These are phyloP conservation scores for Trichomonas gallinae DNA, from an alignment of 208 protist species.

Conservation along the genomic window DNA sequence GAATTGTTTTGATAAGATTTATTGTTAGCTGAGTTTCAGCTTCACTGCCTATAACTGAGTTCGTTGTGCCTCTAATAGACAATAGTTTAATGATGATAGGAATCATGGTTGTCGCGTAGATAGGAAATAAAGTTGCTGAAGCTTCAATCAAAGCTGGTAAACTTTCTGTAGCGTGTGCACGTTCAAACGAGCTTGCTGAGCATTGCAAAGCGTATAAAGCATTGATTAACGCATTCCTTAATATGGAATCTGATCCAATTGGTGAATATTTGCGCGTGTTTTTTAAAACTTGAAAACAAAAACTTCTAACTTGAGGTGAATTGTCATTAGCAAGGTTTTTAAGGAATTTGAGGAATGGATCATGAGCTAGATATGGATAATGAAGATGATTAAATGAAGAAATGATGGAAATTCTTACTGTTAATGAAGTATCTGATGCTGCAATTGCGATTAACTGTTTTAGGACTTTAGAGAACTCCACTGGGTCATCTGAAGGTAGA, in stretches of 20 bases:
- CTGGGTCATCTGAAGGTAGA: not conserved
- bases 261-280: not conserved
- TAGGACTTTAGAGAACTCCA: not conserved
- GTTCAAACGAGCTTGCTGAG: not conserved
- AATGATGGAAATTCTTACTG: not conserved
- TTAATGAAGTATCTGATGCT: not conserved
- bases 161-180: not conserved
- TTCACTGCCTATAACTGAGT: not conserved
- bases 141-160: not conserved
- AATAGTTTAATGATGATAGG: not conserved
- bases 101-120: not conserved
- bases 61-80: not conserved
- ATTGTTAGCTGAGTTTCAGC: not conserved
- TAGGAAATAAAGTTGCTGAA: not conserved
- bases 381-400: not conserved
- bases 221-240: not conserved
- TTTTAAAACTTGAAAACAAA: not conserved
- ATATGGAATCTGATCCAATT: not conserved
- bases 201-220: not conserved
- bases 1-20: not conserved
- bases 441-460: not conserved
- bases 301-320: not conserved
- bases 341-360: not conserved
- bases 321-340: not conserved
- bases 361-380: not conserved